Evolutionary conservation across 2,329 filamentous ascomycete genomes (phyloP).

Genomic region (Lecanicillium sp.): DNA sequence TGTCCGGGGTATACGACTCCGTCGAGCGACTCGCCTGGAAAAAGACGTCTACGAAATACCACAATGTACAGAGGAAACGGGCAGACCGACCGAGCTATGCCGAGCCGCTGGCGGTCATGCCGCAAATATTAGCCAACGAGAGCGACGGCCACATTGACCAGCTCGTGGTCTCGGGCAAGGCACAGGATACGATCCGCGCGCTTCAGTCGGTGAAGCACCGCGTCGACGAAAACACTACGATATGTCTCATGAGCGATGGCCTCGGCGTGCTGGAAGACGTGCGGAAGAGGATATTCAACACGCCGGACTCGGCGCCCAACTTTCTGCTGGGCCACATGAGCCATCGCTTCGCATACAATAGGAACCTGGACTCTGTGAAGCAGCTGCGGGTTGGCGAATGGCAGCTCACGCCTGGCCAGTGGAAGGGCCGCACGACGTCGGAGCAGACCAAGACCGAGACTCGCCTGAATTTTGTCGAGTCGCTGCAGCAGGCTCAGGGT

Average conservation of each 20-base stretch:
- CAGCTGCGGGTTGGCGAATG: conserved; percentile 26
- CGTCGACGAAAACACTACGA: conserved; percentile 59
- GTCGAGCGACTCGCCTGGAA: conserved; percentile 26
- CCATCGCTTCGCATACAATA: conserved; percentile 37
- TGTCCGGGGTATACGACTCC: conserved; percentile 32
- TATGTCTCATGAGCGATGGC: conserved; percentile 73
- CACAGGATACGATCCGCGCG: conserved; percentile 47
- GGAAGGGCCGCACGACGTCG: conserved; percentile 6
- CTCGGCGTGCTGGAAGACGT: conserved; percentile 78
- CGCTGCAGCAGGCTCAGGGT: conserved; percentile 5
- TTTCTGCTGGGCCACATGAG: conserved; percentile 64
- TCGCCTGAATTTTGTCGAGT: conserved; percentile 15
- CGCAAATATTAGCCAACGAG: conserved; percentile 5
- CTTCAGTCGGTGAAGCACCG: conserved; percentile 56
- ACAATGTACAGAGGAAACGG: conserved; percentile 18
- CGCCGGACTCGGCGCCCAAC: conserved; percentile 57
- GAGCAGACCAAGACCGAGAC: conserved; percentile 12
- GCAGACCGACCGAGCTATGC: conserved; percentile 12
- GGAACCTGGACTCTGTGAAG: conserved; percentile 29
- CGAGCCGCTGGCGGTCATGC: conserved; percentile 7
- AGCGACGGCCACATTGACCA: conserved; percentile 55
- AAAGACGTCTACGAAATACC: conserved; percentile 19
- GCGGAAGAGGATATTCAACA: conserved; percentile 61
- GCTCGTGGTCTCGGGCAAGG: conserved; percentile 57
- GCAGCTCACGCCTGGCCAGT: conserved; percentile 19